Base-by-base conservation (phyloP, 2,329 filamentous ascomycete species). In the Pleoardoris graminearum region DNA sequence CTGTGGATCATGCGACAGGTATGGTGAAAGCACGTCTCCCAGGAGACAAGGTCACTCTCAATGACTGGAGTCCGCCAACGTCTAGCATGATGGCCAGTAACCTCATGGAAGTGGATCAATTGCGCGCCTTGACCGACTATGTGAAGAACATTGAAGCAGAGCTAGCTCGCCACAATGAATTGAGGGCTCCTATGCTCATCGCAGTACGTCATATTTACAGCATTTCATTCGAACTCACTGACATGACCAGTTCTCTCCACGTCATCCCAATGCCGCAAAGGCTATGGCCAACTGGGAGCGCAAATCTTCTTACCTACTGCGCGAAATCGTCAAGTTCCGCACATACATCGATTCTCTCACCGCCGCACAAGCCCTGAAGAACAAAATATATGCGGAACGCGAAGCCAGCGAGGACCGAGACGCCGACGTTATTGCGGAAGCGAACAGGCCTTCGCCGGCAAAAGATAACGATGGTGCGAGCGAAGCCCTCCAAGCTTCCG, bases 261-360 rank as follows among this genome's bases (percentile, higher is more conserved):
- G 91, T 25, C 88, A 93, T 55, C 82, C 85, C 32, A 97, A 97
- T 66, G 84, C 87, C 14, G 79, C 79, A 57, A 92, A 89, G 74
- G 91, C 93, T 14, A 93, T 97, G 89, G 82, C 87, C 17, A 99
- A 99, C 74, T 99, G 94, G 93, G 92, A 99, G 78, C 86, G 89
- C 68, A 97, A 97, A 78, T 95, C 90, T 50, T 87, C 90, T 25
- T 96, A 97, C 70, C 77, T 99, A 35, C 80, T 97, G 11, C 82
- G 90, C 30, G 94, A 99, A 77, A 97, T 95, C 71, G 91, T 97
- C 73, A 97, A 97, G 75, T 97, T 96, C 76, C 82, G 88, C 54
- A 97, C 92, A 0, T 99, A 97, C 68, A 92, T 97, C 61, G 94
- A 97, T 71, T 87, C 85, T 29, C 77, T 99, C 45, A 81, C 85